Percentiles rank a stretch among this genome's conserved stretches.
These are phyloP conservation scores for Vitis cinerea DNA, from an alignment of 164 flowering plant genomes.

Conservation along the genomic window DNA sequence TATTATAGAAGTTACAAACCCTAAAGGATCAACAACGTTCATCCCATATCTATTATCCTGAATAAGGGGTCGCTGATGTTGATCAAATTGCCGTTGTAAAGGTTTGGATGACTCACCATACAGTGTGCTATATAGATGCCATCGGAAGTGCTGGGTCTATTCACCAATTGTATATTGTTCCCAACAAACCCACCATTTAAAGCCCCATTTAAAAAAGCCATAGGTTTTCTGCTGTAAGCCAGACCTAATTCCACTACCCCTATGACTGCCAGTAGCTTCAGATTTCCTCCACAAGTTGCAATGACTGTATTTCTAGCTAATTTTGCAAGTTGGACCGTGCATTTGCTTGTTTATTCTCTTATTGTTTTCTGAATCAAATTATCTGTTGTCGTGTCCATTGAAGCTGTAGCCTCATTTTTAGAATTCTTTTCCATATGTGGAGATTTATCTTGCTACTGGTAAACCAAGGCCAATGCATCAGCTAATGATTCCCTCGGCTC, in stretches of 20 bases:
- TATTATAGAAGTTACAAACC: no score
- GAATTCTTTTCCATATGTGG: constrained; percentile 60
- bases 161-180: constrained; percentile 53
- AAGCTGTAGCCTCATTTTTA: constrained; percentile 90
- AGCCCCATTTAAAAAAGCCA: constrained; percentile 60
- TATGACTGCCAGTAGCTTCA: constrained; percentile 46
- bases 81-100: constrained; percentile 6
- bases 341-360: constrained; percentile 54
- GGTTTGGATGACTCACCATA: constrained; percentile 54
- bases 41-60: no score
- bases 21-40: no score
- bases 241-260: constrained; percentile 67
- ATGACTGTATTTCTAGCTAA: no score
- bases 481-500: constrained; percentile 85
- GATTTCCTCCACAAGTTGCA: no score
- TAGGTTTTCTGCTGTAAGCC: constrained; percentile 63
- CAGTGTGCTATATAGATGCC: constrained; percentile 46
- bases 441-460: constrained; percentile 39
- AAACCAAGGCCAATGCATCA: constrained; percentile 67
- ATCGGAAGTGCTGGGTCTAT: constrained; percentile 63
- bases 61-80: no score
- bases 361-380: constrained; percentile 68
- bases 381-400: constrained; percentile 82
- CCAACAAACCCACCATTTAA: constrained; percentile 62
- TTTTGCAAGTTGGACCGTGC: constrained; percentile 38